These are phyloP conservation scores for Lithospermum erythrorhizon DNA, from an alignment of 257 asterid species.

Conservation along the genomic window DNA sequence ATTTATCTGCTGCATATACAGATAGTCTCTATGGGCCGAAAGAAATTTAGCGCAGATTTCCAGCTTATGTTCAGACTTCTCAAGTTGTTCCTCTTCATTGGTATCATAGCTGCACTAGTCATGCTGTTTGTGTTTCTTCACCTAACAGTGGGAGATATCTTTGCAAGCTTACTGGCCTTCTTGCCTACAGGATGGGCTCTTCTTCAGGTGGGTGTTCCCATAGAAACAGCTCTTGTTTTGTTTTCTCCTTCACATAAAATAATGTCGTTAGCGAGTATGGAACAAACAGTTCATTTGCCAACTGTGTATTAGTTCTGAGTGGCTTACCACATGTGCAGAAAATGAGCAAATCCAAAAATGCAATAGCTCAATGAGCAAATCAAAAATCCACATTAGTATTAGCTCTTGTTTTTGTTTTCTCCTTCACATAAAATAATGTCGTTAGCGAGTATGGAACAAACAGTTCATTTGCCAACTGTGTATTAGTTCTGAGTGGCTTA, in stretches of 20 bases:
- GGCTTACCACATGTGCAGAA: no score
- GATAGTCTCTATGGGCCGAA: constrained; percentile 87
- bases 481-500: no score
- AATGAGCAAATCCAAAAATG: no score
- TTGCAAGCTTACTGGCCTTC: constrained; percentile 72
- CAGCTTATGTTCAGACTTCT: constrained; percentile 89
- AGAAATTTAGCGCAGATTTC: constrained; percentile 81
- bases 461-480: no score
- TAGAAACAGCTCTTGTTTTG: background rate
- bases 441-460: background rate
- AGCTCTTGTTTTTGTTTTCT: background rate
- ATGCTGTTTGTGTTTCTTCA: constrained; percentile 48
- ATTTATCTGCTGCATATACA: constrained; percentile 20
- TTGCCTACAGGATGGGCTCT: constrained; percentile 95
- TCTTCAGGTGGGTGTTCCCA: constrained; percentile 32
- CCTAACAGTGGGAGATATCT: constrained; percentile 64
- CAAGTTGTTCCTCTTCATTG: constrained; percentile 60
- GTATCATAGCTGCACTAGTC: constrained; percentile 37
- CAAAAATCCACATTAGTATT: no score
- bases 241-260: background rate
- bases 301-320: no score
- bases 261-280: background rate
- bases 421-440: background rate
- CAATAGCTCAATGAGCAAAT: no score
- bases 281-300: background rate